Base-by-base conservation (phyloP, 2,329 filamentous ascomycete genomes). In the Hypoxylon sp. region DNA sequence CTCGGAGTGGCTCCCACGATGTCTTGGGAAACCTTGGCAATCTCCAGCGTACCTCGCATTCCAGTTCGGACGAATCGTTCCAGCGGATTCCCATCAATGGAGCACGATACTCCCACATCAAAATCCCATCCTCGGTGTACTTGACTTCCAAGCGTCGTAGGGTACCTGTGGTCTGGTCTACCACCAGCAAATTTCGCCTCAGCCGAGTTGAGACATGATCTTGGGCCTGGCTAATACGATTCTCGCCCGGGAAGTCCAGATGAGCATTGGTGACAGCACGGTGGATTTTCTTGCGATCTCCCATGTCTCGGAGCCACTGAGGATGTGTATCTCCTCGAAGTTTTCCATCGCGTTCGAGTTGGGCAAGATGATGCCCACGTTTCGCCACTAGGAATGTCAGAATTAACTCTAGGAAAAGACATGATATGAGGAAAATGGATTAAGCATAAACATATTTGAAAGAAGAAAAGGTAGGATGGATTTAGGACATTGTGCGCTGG, bases 121-220 rank as follows among this genome's bases (percentile, higher is more conserved):
- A 7, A 2, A 5, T 3, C n/a, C 34, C 48, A 8, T 31, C 29
- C 4, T 3, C n/a, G 13, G 1, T n/a, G 35, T 41, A 40, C 15
- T 30, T 35, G 3, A 23, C 20, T n/a, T 5, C 3, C 1, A 5
- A 2, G 2, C 21, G 11, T 4, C 13, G 4, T 1, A 45, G 4
- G 9, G 17, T n/a, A 9, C 35, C 48, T 2, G n/a, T 7, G 1
- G 7, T 1, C 1, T 11, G 8, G n/a, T 41, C 6, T 4, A 29
- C 7, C 2, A 6, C 11, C 9, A 6, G 2, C 3, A 3, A 1
- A 1, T 31, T 23, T 9, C 25, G 13, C 23, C 48, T 15, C n/a
- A 35, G 41, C 3, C 41, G 27, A 11, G 21, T 23, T 12, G 48
- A 51, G 11, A 51, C 8, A 7, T 27, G n/a, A n/a, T n/a, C n/a